Evolutionary conservation across 495 filamentous ascomycete genomes (phyloP), one percentile per base, ranked within the genome.

Genomic region (Penicillium alfredii): DNA sequence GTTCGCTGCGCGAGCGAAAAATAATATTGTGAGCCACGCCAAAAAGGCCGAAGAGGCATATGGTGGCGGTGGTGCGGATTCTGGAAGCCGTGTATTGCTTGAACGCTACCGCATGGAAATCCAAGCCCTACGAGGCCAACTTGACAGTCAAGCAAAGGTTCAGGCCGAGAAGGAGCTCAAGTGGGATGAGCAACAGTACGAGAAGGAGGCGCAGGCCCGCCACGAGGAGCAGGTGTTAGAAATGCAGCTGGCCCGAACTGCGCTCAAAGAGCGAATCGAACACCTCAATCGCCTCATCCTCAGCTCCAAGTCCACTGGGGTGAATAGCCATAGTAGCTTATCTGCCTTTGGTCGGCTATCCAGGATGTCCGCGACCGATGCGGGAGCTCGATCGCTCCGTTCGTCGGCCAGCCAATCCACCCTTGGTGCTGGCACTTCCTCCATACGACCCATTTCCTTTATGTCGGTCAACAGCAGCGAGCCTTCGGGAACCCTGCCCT

Each of bases 221-320:
- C 93, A 96, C 51, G 88, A 93, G 49, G 92, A 98, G 55, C 92
- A 98, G 56, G 88, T 98, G 72, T 71, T 97, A 28, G 92, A 97
- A 58, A 98, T 98, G 80, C 92, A 98, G 57, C 73, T 98, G 17
- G 92, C 92, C 9, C 77, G 93, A 16, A 98, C 90, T 2, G 93
- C 93, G 4, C 63, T 98, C 32, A 97, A 98, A 51, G 90, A 97
- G 62, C 81, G 92, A 17, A 98, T 98, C 45, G 89, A 96, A 62
- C 92, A 98, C 64, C 74, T 98, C 4, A 98, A 96, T 60, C 83
- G 92, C 13, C 73, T 98, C 8, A 96, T 98, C 45, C 68, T 98
- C 17, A 89, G 84, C 53, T 97, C 92, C 10, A 95, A 96, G 52
- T 95, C 88, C 9, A 84, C 85, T 0, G 92, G 92, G 11, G 92